Evolutionary conservation across 805 yeast species (phyloP).

Genomic region (Henningerozyma blattae): DNA sequence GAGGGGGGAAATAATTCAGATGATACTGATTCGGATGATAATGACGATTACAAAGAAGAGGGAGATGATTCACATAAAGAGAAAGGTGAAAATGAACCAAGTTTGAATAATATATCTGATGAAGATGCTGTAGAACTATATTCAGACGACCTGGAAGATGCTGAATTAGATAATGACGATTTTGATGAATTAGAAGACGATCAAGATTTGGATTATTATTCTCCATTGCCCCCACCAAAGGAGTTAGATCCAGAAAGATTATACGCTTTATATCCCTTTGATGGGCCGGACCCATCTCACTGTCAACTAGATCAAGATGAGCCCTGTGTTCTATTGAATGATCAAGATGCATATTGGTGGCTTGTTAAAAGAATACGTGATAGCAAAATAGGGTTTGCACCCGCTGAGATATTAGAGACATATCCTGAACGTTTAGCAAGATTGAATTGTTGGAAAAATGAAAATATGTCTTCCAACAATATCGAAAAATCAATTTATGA

Average conservation of each 20-base stretch:
- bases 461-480: constrained; percentile 31
- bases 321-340: constrained; percentile 71
- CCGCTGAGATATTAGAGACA: constrained; percentile 90
- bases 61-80: neutral
- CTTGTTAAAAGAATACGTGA: constrained; percentile 48
- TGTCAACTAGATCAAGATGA: constrained; percentile 71
- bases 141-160: constrained; percentile 13
- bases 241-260: constrained; percentile 74
- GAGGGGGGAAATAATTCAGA: neutral
- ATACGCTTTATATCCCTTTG: constrained; percentile 78
- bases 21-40: neutral
- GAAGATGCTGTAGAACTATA: constrained; percentile 5
- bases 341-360: constrained; percentile 97
- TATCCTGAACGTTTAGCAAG: constrained; percentile 86
- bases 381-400: constrained; percentile 83
- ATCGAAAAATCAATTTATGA: neutral
- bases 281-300: constrained; percentile 90
- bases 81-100: constrained; percentile 4
- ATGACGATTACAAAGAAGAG: neutral
- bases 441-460: constrained; percentile 84
- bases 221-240: constrained; percentile 48
- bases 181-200: constrained; percentile 11
- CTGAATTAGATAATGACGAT: constrained; percentile 9
- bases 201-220: constrained; percentile 31
- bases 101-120: constrained; percentile 1